These are phyloP conservation scores for Penicillium hordei DNA, from an alignment of 2,329 filamentous ascomycete genomes.

Conservation along the genomic window DNA sequence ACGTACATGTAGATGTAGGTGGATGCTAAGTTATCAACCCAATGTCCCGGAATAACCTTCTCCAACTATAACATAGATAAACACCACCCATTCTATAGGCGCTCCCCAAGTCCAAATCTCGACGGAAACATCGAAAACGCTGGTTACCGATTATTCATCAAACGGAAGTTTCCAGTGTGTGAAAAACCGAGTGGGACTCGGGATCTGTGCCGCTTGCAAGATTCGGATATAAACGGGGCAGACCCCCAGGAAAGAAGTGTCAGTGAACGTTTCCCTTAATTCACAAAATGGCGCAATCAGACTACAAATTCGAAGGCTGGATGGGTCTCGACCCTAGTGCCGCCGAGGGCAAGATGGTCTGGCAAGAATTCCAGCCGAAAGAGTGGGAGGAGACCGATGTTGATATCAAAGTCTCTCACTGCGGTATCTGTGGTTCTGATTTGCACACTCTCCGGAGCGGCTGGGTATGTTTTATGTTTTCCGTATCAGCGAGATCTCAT, in stretches of 20 bases:
- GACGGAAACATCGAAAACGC: not conserved
- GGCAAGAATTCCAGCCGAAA: constrained; percentile 62
- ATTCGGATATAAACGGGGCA: constrained; percentile 18
- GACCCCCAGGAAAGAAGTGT: not conserved
- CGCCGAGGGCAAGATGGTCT: constrained; percentile 55
- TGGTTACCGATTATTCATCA: constrained; percentile 21
- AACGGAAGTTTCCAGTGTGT: constrained; percentile 13
- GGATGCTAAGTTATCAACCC: not conserved
- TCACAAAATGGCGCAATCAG: constrained; percentile 27
- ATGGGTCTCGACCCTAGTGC: constrained; percentile 52
- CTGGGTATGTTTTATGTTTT: constrained; percentile 30
- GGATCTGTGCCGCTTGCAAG: constrained; percentile 3
- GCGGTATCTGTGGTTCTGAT: constrained; percentile 65
- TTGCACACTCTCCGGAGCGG: constrained; percentile 57
- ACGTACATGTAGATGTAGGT: no score
- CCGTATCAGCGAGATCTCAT: not conserved
- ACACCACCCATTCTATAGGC: not conserved
- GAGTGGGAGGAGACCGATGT: constrained; percentile 65
- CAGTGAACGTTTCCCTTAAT: not conserved
- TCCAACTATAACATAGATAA: not conserved
- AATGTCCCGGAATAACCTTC: not conserved
- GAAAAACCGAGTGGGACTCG: constrained; percentile 8
- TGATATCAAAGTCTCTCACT: constrained; percentile 64
- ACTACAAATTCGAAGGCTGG: constrained; percentile 60
- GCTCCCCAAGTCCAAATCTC: not conserved